phyloP scores from a whole-genome alignment of 768 basidiomycete genomes.

The Porpolomopsis calyptriformis region DNA sequence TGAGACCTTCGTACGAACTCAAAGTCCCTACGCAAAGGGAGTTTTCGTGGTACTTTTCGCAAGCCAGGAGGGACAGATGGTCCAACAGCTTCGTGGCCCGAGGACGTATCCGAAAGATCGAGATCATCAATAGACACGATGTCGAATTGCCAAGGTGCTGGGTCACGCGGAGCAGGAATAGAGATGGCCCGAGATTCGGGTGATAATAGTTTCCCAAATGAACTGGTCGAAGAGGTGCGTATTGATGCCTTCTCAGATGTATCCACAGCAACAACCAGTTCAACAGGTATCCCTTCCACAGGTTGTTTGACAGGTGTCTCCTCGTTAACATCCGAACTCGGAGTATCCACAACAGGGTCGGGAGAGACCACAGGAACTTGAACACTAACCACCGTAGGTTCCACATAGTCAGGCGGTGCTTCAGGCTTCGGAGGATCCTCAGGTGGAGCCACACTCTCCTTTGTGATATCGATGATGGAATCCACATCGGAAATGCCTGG shows the following conservation, averaged over 20 bases:
- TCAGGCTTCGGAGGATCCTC: too few species aligned
- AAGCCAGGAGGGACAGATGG: slow-evolving; percentile 42
- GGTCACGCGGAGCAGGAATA: slow-evolving; percentile 12
- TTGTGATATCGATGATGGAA: neutral
- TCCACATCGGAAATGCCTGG: neutral
- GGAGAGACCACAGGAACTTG: too few species aligned
- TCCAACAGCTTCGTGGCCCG: slow-evolving; percentile 33
- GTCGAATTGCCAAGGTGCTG: slow-evolving; percentile 52
- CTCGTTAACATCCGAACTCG: too few species aligned
- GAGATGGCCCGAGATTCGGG: slow-evolving; percentile 29
- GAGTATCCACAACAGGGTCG: too few species aligned
- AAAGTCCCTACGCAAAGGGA: slow-evolving; percentile 71
- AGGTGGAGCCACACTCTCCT: neutral
- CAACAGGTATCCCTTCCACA: neutral
- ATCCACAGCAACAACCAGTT: neutral
- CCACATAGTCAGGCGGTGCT: too few species aligned
- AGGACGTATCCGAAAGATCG: slow-evolving; percentile 71
- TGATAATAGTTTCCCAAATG: slow-evolving; percentile 35
- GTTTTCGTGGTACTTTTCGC: slow-evolving; percentile 34
- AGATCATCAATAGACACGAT: slow-evolving; percentile 71
- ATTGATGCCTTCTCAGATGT: neutral
- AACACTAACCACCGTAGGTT: too few species aligned
- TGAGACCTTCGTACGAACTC: slow-evolving; percentile 67
- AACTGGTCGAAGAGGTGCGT: slow-evolving; percentile 31
- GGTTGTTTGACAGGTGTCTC: too few species aligned